These are phyloP conservation scores for Capsicum rhomboideum DNA, from an alignment of 257 asterid genomes.

Conservation along the genomic window DNA sequence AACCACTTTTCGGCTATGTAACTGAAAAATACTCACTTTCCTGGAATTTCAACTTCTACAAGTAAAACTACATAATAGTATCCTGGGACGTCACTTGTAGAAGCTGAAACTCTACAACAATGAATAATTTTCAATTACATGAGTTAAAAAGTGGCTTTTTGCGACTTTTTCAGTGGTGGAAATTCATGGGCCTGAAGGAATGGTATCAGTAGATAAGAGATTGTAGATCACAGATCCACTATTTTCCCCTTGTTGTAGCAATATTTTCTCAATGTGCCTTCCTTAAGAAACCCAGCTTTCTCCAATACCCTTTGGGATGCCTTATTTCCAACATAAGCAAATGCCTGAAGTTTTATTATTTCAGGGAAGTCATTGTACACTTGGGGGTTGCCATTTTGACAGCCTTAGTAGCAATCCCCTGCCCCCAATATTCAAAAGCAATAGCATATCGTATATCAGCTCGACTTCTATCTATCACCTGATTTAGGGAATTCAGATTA, in stretches of 20 bases:
- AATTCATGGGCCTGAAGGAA: too few relatives aligned
- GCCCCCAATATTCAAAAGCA: conserved; percentile 35
- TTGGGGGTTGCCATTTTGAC: conserved; percentile 22
- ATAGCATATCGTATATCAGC: conserved; percentile 33
- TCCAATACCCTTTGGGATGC: conserved; percentile 41
- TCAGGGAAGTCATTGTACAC: conserved; percentile 28
- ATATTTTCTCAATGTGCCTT: conserved; percentile 25
- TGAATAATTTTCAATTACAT: too few relatives aligned
- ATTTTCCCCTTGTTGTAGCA: conserved; percentile 21
- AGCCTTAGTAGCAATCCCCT: conserved; percentile 34
- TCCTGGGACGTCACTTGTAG: too few relatives aligned
- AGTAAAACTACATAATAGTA: too few relatives aligned
- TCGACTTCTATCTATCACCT: conserved; percentile 24
- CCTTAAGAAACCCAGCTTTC: conserved; percentile 33
- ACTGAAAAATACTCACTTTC: too few relatives aligned
- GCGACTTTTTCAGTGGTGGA: too few relatives aligned
- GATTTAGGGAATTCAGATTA: not conserved
- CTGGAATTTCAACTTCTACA: too few relatives aligned
- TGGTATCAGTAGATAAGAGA: too few relatives aligned
- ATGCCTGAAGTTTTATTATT: not conserved
- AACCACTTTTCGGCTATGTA: too few relatives aligned
- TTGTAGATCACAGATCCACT: too few relatives aligned
- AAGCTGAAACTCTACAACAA: too few relatives aligned
- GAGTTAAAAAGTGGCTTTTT: too few relatives aligned
- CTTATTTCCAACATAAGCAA: not conserved